Conservation (phyloP, 108 stramenopile species). For the Tribonema minus region DNA sequence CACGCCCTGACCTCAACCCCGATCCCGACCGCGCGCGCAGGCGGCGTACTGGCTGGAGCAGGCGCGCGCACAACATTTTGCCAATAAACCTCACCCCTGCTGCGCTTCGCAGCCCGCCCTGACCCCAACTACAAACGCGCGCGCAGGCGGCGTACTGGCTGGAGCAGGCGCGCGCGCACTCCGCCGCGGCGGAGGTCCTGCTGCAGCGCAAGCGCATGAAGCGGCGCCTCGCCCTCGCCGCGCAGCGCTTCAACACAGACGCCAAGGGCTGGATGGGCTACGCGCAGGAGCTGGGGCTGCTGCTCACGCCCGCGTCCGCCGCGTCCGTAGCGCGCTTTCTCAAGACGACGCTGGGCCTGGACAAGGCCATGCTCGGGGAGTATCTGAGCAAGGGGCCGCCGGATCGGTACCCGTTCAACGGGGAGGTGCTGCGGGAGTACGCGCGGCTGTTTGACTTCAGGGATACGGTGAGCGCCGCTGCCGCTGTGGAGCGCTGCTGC, state of each 20-base stretch:
- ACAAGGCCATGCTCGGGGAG: conserved; percentile 76
- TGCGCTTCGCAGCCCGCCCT: no score
- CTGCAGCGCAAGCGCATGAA: conserved; percentile 77
- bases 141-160: conserved; percentile 50
- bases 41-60: no score
- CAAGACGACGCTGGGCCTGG: conserved; percentile 75
- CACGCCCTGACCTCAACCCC: no score
- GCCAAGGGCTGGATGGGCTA: conserved; percentile 73
- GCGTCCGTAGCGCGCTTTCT: conserved; percentile 69
- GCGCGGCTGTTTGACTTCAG: conserved; percentile 70
- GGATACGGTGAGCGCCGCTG: no score
- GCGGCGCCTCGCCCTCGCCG: conserved; percentile 64
- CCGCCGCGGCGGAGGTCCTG: conserved; percentile 55
- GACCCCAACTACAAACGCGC: no score
- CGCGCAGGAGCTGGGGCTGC: conserved; percentile 64
- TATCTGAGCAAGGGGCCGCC: conserved; percentile 84
- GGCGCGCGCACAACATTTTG: no score
- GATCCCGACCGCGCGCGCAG: no score
- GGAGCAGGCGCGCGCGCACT: conserved; percentile 45
- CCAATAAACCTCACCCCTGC: no score
- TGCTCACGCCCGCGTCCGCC: conserved; percentile 43
- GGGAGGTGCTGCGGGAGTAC: conserved; percentile 43
- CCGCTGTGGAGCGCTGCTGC: no score
- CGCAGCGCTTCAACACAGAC: conserved; percentile 70
- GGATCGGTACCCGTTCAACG: conserved; percentile 79